Conservation (phyloP, 192 early-diverging fungal species). For the Coemansia sp. region DNA sequence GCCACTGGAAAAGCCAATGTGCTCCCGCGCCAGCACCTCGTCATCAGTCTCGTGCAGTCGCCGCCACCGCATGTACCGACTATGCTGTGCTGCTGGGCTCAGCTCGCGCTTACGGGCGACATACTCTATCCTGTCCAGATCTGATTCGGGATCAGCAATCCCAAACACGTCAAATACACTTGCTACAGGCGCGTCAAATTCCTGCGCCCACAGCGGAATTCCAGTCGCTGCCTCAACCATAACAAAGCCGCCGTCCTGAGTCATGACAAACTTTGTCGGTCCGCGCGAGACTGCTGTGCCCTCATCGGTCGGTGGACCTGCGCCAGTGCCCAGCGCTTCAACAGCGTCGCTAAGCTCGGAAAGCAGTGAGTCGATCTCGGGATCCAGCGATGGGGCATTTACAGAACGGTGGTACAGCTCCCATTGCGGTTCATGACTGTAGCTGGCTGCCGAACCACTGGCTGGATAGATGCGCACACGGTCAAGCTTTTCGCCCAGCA, state of each 20-base stretch:
- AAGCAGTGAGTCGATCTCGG: constrained; percentile 35
- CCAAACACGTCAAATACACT: constrained; percentile 61
- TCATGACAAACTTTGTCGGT: constrained; percentile 45
- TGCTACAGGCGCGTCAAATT: constrained; percentile 57
- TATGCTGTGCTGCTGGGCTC: constrained; percentile 31
- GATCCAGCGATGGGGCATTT: constrained; percentile 32
- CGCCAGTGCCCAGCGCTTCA: constrained; percentile 51
- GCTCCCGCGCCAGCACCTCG: constrained; percentile 15
- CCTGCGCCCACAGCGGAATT: constrained; percentile 57
- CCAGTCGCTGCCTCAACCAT: constrained; percentile 43
- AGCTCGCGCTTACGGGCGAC: constrained; percentile 40
- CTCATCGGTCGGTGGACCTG: constrained; percentile 9
- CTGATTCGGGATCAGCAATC: constrained; percentile 8
- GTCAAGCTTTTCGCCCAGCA: constrained; percentile 40
- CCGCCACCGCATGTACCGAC: constrained; percentile 26
- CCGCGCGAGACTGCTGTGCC: constrained; percentile 13
- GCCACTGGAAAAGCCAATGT: constrained; percentile 1
- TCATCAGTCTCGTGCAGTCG: constrained; percentile 29
- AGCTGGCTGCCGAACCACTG: background rate
- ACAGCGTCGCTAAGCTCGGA: constrained; percentile 59
- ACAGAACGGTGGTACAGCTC: constrained; percentile 48
- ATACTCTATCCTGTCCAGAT: constrained; percentile 12
- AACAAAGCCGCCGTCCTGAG: constrained; percentile 45
- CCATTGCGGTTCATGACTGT: constrained; percentile 25
- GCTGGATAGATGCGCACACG: constrained; percentile 37